A percentile compares a stretch with the other conserved stretches of the same genome.
Conservation (phyloP, 2,329 filamentous ascomycete species). For the Exutisphaerella laricina region DNA sequence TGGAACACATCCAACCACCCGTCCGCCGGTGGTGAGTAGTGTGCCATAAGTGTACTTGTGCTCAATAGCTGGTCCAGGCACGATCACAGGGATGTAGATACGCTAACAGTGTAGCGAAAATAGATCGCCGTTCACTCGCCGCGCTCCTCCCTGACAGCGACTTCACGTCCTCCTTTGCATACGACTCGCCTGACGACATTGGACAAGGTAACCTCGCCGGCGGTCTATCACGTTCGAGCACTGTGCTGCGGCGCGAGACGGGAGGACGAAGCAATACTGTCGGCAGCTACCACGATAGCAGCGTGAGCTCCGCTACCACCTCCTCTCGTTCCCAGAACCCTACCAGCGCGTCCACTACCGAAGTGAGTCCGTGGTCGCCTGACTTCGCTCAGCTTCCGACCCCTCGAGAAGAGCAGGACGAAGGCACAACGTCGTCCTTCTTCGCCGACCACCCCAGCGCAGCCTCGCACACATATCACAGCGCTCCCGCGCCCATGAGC, state of each 20-base stretch:
- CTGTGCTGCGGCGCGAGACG: conserved; percentile 23
- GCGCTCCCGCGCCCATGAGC: conserved; percentile 30
- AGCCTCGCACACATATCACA: neutral
- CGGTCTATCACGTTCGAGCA: conserved; percentile 25
- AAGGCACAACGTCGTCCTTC: conserved; percentile 1
- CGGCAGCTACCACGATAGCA: too few species aligned
- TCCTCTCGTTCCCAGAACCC: conserved; percentile 4
- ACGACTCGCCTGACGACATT: conserved; percentile 18
- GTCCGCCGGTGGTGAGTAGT: neutral
- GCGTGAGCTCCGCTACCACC: neutral
- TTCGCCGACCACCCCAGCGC: conserved; percentile 4
- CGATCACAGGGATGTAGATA: conserved; percentile 3
- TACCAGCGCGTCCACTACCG: conserved; percentile 4
- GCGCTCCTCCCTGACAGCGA: conserved; percentile 11
- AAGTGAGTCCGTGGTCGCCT: conserved; percentile 21
- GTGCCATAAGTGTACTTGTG: neutral
- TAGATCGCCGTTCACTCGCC: conserved; percentile 24
- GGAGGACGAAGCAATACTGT: conserved; percentile 6
- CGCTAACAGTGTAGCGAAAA: conserved; percentile 4
- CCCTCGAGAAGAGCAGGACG: conserved; percentile 15
- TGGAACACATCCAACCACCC: conserved; percentile 8
- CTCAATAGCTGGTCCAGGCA: neutral
- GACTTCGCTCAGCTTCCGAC: conserved; percentile 23
- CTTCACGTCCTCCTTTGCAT: conserved; percentile 11
- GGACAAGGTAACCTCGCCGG: conserved; percentile 15